Conservation (phyloP, 2,329 filamentous ascomycete species). For the Aspergillaceae sp. region DNA sequence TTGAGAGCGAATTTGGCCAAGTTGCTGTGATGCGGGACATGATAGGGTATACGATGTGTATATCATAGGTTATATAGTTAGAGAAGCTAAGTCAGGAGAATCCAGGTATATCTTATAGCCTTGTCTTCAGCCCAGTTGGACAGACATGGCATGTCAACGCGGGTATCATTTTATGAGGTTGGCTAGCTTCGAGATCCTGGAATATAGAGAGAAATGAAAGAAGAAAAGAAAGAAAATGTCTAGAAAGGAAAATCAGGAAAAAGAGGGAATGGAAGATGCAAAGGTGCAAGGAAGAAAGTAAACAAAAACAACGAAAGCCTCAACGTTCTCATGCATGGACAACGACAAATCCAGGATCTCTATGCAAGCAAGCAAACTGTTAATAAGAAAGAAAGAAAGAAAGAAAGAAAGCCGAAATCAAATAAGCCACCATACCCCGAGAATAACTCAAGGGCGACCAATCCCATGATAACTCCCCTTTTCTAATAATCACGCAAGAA, state of each 20-base stretch:
- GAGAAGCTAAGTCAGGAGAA: neutral
- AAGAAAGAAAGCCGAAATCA: neutral
- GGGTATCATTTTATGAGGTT: conserved; percentile 3
- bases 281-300: too few species aligned
- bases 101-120: neutral
- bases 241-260: neutral
- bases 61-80: neutral
- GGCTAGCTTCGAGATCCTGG: neutral
- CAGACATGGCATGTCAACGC: neutral
- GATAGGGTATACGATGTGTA: neutral
- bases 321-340: too few species aligned
- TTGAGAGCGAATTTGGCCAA: conserved; percentile 21
- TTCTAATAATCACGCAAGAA: conserved; percentile 1
- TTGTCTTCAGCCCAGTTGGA: neutral
- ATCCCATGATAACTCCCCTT: neutral
- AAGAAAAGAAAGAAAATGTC: neutral
- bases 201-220: neutral
- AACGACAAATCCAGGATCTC: conserved; percentile 1
- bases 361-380: neutral
- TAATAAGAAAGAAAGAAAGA: neutral
- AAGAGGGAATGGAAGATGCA: neutral
- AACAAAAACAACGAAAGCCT: too few species aligned
- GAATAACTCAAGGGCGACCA: neutral
- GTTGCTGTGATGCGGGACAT: conserved; percentile 7
- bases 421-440: too few species aligned